Percentiles rank a stretch among this genome's conserved stretches.
These are phyloP conservation scores for Cyberlindnera euphorbiae DNA, from an alignment of 805 yeast genomes.

Conservation along the genomic window DNA sequence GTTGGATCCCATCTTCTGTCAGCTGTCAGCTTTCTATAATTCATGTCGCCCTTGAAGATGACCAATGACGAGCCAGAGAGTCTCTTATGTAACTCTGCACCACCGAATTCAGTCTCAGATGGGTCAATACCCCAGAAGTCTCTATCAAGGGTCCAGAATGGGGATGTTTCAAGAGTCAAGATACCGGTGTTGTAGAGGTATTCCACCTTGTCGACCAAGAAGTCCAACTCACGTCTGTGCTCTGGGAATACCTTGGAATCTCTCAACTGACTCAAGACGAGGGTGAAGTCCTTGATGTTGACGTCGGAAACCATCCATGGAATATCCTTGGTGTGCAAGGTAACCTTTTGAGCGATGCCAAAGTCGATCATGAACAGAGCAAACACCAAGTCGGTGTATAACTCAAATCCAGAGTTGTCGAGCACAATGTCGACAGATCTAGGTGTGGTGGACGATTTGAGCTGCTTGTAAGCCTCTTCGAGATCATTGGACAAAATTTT, in stretches of 20 bases:
- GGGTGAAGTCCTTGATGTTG: slow-evolving; percentile 71
- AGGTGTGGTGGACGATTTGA: slow-evolving; percentile 25
- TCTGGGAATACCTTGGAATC: slow-evolving; percentile 46
- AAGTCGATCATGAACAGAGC: slow-evolving; percentile 66
- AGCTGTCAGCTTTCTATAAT: slow-evolving; percentile 89
- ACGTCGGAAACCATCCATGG: slow-evolving; percentile 99
- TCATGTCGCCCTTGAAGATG: slow-evolving; percentile 92
- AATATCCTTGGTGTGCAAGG: slow-evolving; percentile 80
- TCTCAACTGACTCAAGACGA: slow-evolving; percentile 51
- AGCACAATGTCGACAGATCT: slow-evolving; percentile 72
- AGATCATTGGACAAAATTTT: slow-evolving; percentile 77
- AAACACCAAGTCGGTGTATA: slow-evolving; percentile 76
- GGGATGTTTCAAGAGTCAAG: slow-evolving; percentile 49
- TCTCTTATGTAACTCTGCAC: slow-evolving; percentile 55
- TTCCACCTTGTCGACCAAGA: slow-evolving; percentile 42
- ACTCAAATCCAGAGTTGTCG: slow-evolving; percentile 94
- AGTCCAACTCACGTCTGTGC: slow-evolving; percentile 41
- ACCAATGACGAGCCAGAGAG: slow-evolving; percentile 62
- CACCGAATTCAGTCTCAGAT: slow-evolving; percentile 49
- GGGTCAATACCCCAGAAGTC: slow-evolving; percentile 70
- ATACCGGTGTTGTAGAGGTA: slow-evolving; percentile 41
- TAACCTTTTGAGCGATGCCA: slow-evolving; percentile 56
- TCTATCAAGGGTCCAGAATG: slow-evolving; percentile 82
- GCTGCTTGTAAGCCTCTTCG: slow-evolving; percentile 55
- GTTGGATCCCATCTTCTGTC: slow-evolving; percentile 86